These are phyloP conservation scores for Coccomyxa sp. DNA, from an alignment of 139 green algal species.

Conservation along the genomic window DNA sequence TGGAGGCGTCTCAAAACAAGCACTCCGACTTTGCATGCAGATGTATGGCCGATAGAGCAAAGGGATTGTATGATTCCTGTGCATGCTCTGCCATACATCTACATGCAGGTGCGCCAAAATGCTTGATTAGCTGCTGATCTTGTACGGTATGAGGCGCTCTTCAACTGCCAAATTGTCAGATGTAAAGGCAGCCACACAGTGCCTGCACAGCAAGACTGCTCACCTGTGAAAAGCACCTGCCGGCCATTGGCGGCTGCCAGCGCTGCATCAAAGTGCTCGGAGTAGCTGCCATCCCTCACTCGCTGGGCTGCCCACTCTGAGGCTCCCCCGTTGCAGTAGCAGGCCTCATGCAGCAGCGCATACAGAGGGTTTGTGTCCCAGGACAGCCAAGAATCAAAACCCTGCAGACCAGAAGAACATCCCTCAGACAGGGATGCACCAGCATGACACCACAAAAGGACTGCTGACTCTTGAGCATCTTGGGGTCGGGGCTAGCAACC, in stretches of 20 bases:
- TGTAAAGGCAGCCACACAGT: background rate
- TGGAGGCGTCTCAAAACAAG: too few relatives aligned
- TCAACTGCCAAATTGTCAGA: too few relatives aligned
- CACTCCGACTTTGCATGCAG: too few relatives aligned
- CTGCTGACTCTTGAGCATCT: too few relatives aligned
- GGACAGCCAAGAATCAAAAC: slow-evolving; percentile 60
- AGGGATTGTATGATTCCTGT: too few relatives aligned
- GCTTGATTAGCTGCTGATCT: too few relatives aligned
- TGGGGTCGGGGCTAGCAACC: too few relatives aligned
- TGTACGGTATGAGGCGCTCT: too few relatives aligned
- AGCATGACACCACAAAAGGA: too few relatives aligned
- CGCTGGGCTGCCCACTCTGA: slow-evolving; percentile 68
- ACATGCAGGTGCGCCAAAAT: too few relatives aligned
- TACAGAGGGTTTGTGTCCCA: slow-evolving; percentile 96
- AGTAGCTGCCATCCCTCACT: slow-evolving; percentile 32
- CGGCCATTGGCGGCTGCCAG: slow-evolving; percentile 29
- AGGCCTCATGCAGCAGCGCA: slow-evolving; percentile 90
- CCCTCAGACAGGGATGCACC: background rate
- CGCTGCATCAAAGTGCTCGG: slow-evolving; percentile 62
- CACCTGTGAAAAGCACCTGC: slow-evolving; percentile 73
- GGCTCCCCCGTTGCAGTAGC: slow-evolving; percentile 83
- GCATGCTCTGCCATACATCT: too few relatives aligned
- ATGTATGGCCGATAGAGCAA: too few relatives aligned
- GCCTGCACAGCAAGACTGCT: background rate
- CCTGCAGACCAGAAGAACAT: slow-evolving; percentile 20